Percentiles rank a stretch among this genome's conserved stretches.
phyloP scores from a whole-genome alignment of 257 asterid genomes.

The Rauvolfia tetraphylla region DNA sequence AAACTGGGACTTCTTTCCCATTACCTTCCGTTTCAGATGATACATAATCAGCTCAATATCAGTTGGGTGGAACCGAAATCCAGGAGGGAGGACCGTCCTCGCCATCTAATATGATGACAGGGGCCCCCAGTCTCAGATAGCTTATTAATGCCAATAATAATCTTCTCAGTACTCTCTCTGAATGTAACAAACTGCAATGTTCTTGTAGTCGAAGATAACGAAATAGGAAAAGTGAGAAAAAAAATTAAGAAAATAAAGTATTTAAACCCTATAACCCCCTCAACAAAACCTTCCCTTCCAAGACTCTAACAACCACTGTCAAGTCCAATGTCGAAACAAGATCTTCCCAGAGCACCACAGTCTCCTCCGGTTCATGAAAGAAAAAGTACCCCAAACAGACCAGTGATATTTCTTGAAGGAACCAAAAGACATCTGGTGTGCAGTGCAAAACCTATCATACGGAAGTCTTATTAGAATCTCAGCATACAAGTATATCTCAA shows the following conservation, averaged over 20 bases:
- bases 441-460: conserved; percentile 52
- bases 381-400: conserved; percentile 57
- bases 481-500: conserved; percentile 1
- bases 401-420: conserved; percentile 61
- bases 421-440: conserved; percentile 92
- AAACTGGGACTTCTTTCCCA: conserved; percentile 54
- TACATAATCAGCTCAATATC: conserved; percentile 73
- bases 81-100: conserved; percentile 58
- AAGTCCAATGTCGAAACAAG: conserved; percentile 86
- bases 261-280: conserved; percentile 24
- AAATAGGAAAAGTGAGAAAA: background rate
- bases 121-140: conserved; percentile 20
- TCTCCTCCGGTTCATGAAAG: conserved; percentile 73
- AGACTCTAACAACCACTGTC: conserved; percentile 28
- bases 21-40: conserved; percentile 69
- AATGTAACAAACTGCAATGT: conserved; percentile 14
- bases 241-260: background rate
- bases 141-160: conserved; percentile 14
- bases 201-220: background rate
- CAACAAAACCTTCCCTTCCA: conserved; percentile 16
- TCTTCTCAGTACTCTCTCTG: conserved; percentile 3
- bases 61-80: conserved; percentile 91
- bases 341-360: conserved; percentile 60
- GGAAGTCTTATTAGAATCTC: conserved; percentile 32
- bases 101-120: conserved; percentile 29